Conservation (phyloP, 2,329 filamentous ascomycete species). For the Juglanconis sp. region DNA sequence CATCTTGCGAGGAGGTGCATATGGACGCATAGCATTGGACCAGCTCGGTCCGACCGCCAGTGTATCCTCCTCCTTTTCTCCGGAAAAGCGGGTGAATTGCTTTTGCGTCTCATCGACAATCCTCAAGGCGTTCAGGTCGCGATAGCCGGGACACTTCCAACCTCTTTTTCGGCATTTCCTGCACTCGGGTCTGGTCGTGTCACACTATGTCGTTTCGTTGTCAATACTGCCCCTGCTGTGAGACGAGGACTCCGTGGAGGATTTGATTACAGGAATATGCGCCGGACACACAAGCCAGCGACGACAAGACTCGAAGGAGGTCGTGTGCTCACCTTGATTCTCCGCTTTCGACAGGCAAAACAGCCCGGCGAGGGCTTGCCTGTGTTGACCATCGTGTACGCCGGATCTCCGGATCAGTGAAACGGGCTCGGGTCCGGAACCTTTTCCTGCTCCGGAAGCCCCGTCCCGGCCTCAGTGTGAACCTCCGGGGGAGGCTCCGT, state of each 20-base stretch:
- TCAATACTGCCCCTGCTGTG: neutral
- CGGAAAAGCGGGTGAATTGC: constrained; percentile 17
- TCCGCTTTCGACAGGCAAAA: constrained; percentile 16
- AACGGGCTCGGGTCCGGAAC: neutral
- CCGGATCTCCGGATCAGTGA: neutral
- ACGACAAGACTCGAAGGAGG: too few species aligned
- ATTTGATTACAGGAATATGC: neutral
- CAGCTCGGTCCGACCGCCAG: constrained; percentile 2
- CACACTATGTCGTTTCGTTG: constrained; percentile 2
- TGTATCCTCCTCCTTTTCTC: constrained; percentile 12
- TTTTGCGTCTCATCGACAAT: constrained; percentile 20
- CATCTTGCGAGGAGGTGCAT: neutral
- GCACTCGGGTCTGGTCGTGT: constrained; percentile 18
- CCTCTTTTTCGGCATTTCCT: constrained; percentile 18
- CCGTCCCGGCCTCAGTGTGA: neutral
- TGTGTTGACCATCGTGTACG: constrained; percentile 17
- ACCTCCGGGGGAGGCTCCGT: neutral
- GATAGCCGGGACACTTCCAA: constrained; percentile 18
- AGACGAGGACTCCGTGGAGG: neutral
- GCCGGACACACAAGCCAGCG: neutral
- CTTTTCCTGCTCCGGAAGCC: neutral
- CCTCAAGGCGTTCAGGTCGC: constrained; percentile 17
- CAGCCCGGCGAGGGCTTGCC: constrained; percentile 19
- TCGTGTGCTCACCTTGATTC: constrained; percentile 16
- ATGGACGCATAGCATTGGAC: constrained; percentile 1